A percentile compares a stretch with the other conserved stretches of the same genome.
Conservation (phyloP, 306 rosid species). For the Prunus kanzakura region DNA sequence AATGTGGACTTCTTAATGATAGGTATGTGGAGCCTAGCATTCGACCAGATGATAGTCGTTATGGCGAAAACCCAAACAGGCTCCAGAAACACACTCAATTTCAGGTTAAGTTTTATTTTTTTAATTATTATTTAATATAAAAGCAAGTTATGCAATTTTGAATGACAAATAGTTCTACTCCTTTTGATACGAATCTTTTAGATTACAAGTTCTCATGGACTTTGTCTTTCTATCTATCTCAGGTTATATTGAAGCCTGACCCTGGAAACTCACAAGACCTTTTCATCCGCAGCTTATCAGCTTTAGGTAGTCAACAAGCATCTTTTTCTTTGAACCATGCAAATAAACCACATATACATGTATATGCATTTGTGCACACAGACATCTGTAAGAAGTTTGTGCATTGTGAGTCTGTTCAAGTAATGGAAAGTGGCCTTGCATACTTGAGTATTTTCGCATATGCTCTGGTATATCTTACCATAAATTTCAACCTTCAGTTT, state of each 20-base stretch:
- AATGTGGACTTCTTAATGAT: slow-evolving; percentile 32
- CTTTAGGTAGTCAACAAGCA: slow-evolving; percentile 60
- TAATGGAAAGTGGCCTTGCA: neutral
- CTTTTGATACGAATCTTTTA: neutral
- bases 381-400: neutral
- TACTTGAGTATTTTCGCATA: neutral
- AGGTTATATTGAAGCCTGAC: slow-evolving; percentile 97
- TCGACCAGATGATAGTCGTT: slow-evolving; percentile 94
- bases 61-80: slow-evolving; percentile 98
- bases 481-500: neutral
- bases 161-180: neutral
- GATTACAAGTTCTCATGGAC: neutral
- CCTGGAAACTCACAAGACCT: slow-evolving; percentile 99
- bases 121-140: neutral
- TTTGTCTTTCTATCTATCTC: slow-evolving; percentile 29
- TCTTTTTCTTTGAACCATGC: slow-evolving; percentile 9
- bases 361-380: neutral
- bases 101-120: slow-evolving; percentile 53
- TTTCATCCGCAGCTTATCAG: slow-evolving; percentile 79
- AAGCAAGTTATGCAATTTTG: slow-evolving; percentile 6
- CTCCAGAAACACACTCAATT: slow-evolving; percentile 97
- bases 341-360: neutral
- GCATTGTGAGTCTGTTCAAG: slow-evolving; percentile 1
- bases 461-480: neutral
- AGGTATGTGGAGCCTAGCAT: slow-evolving; percentile 93